Evolutionary conservation across 257 asterid genomes (phyloP).

Genomic region (Scutellaria galericulata): DNA sequence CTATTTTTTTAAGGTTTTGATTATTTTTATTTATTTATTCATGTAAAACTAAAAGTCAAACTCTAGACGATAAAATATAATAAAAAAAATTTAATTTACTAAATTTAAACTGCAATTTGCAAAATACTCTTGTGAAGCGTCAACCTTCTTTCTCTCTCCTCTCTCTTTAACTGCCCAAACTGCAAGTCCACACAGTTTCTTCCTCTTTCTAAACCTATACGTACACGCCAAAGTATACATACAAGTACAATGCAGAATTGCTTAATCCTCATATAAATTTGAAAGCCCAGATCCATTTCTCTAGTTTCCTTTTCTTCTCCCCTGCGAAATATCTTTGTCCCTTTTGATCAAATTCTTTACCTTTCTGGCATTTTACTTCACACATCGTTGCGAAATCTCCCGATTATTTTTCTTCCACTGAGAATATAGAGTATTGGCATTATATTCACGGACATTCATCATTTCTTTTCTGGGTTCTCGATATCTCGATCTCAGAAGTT

Average conservation of each 20-base stretch:
- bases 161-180: conserved; percentile 15
- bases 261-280: conserved; percentile 20
- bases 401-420: not conserved
- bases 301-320: conserved; percentile 2
- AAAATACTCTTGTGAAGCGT: not conserved
- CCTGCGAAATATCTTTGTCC: conserved; percentile 20
- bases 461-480: conserved; percentile 17
- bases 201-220: conserved; percentile 35
- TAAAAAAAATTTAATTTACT: not conserved
- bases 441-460: conserved; percentile 35
- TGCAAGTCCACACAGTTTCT: conserved; percentile 37
- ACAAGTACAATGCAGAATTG: conserved; percentile 3
- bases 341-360: not conserved
- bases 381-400: not conserved
- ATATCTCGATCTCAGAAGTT: conserved; percentile 31
- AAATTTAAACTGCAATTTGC: conserved; percentile 18
- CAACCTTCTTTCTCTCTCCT: conserved; percentile 18
- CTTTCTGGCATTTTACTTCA: not conserved
- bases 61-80: not conserved
- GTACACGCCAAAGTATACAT: conserved; percentile 15
- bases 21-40: not conserved
- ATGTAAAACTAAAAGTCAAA: conserved; percentile 39
- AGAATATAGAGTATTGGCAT: not conserved
- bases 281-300: conserved; percentile 32
- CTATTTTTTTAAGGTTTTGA: conserved; percentile 17